Evolutionary conservation across 345 rosid species (phyloP).

Genomic region (Eucalyptus lansdowneana): DNA sequence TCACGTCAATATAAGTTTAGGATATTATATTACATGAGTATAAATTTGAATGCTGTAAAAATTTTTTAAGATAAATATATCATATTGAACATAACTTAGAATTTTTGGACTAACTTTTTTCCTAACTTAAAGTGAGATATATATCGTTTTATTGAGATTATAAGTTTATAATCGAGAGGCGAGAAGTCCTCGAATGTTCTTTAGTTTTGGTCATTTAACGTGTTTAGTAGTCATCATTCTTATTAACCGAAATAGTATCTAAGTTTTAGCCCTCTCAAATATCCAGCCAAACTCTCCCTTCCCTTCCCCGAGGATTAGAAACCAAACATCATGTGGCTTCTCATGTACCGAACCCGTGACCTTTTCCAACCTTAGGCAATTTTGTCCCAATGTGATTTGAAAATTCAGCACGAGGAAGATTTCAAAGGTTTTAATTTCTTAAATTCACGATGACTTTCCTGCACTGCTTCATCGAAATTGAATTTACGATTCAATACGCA

Average conservation of each 20-base stretch:
- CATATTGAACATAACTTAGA: background rate
- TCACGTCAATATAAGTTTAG: too few relatives aligned
- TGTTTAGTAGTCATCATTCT: background rate
- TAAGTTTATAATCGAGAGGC: background rate
- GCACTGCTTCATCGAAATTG: background rate
- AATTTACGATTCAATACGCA: too few relatives aligned
- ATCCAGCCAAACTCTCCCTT: background rate
- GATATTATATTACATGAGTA: too few relatives aligned
- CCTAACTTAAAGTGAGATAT: background rate
- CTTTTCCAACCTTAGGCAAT: background rate
- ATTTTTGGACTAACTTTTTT: too few relatives aligned
- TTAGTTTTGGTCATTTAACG: background rate
- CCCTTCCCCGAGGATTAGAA: background rate
- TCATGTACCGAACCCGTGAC: background rate
- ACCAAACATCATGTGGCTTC: background rate
- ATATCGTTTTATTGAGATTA: background rate
- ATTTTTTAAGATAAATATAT: too few relatives aligned
- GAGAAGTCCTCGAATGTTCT: background rate
- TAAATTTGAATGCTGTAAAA: too few relatives aligned
- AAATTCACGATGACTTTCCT: background rate
- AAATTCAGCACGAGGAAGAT: background rate
- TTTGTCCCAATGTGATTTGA: background rate
- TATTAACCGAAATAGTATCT: background rate
- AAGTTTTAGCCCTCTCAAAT: background rate
- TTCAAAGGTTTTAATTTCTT: background rate